Evolutionary conservation across 495 filamentous ascomycete species (phyloP).

Genomic region (Eremomyces bilateralis): DNA sequence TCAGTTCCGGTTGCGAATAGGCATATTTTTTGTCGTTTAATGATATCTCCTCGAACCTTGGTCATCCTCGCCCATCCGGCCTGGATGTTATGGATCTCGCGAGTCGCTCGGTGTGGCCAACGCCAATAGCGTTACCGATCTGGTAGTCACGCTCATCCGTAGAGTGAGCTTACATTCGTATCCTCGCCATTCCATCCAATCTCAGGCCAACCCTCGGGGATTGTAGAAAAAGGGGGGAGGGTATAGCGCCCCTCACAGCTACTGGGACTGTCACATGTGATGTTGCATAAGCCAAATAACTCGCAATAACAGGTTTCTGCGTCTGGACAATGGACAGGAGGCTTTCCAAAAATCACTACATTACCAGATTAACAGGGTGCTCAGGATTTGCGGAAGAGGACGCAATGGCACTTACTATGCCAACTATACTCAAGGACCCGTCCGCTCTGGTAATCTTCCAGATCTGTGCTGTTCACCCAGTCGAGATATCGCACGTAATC

Average conservation of each 20-base stretch:
- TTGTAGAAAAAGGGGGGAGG: constrained; percentile 24
- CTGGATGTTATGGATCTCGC: too few species aligned
- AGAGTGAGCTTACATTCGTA: too few species aligned
- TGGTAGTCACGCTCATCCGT: too few species aligned
- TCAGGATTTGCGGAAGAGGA: constrained; percentile 1
- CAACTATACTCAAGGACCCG: constrained; percentile 31
- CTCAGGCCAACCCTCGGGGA: constrained; percentile 30
- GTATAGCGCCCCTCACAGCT: constrained; percentile 25
- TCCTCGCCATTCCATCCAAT: constrained; percentile 28
- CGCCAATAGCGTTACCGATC: too few species aligned
- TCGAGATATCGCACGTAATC: constrained; percentile 25
- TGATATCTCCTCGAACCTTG: too few species aligned
- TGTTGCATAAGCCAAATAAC: constrained; percentile 35
- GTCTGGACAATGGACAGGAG: constrained; percentile 33
- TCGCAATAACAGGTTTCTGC: constrained; percentile 41
- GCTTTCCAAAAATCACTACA: constrained; percentile 29
- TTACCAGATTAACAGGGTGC: constrained; percentile 1
- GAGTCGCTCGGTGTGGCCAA: too few species aligned
- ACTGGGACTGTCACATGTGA: constrained; percentile 21
- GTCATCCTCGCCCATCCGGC: too few species aligned
- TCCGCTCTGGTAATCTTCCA: constrained; percentile 24
- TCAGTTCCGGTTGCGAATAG: too few species aligned
- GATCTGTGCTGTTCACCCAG: constrained; percentile 21
- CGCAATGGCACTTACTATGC: constrained; percentile 17
- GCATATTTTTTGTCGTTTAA: too few species aligned